Base-by-base conservation (phyloP, 305 asterid species). In the Fraxinus albicans region DNA sequence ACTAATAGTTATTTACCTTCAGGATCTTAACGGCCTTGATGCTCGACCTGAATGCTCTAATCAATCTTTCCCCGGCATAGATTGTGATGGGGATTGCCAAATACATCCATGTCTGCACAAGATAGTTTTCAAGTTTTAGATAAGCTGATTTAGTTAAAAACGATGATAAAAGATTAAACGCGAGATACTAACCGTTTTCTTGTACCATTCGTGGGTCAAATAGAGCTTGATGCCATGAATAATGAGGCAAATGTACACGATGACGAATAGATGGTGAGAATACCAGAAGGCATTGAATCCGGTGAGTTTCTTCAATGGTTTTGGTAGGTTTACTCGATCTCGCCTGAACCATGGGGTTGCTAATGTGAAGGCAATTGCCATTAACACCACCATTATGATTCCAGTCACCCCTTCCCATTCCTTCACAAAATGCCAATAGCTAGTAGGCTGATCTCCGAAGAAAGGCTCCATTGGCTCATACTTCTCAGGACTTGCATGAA, bases 241-340 rank as follows among this genome's bases (percentile, higher is more conserved):
- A 25, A 95, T 86, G 88, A 94, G 95, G 87, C 85, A 86, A 23
- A 92, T 81, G 73, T 95, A 95, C 36, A 95, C 97, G 10, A 95
- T 86, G 82, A 91, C 86, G 50, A 95, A 95, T 6, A 94, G 87
- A 79, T 95, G 99, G 77, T 95, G 99, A 3, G 97, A 94, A 63
- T 94, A 95, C 99, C 99, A 95, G n/a, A 95, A 95, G 65, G 99
- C 98, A 84, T 94, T 95, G 92, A 95, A 95, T 6, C 99, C 99
- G 0, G 98, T 89, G 80, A 94, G 92, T 73, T 93, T 92, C 80
- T 93, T 31, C 35, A 95, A 76, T 0, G 97, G 97, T 77, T 83
- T 89, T 0, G 97, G 99, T 5, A 95, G 35, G 74, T 85, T 89
- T 0, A 93, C 82, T 44, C 79, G 86, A 38, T 80, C 83, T 65